A percentile compares a stretch with the other conserved stretches of the same genome.
These are phyloP conservation scores for Hsuehochloa calcarea DNA, from an alignment of 176 grass and related monocot species.

Conservation along the genomic window DNA sequence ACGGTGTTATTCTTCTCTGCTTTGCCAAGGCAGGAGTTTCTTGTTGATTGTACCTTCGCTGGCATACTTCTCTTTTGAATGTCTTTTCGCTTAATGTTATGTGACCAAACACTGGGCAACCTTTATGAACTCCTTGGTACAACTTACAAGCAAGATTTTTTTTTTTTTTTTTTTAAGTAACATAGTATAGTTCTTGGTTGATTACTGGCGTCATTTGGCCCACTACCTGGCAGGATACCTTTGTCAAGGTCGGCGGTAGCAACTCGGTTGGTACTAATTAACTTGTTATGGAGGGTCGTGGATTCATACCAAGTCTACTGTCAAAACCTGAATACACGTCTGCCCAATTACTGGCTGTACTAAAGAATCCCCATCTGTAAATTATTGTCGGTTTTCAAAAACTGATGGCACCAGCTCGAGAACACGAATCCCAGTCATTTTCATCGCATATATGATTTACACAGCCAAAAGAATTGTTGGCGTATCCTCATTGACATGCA, in stretches of 20 bases:
- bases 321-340: background rate
- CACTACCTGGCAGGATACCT: background rate
- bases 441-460: background rate
- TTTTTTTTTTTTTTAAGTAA: background rate
- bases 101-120: background rate
- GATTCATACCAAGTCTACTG: background rate
- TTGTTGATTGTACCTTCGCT: background rate
- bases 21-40: background rate
- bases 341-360: too few relatives aligned
- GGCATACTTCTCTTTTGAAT: background rate
- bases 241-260: background rate
- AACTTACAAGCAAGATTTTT: background rate
- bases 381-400: background rate
- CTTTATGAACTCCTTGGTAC: background rate
- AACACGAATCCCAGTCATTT: background rate
- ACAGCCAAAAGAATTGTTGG: background rate
- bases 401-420: background rate
- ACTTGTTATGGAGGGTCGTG: too few relatives aligned
- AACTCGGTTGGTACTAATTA: background rate
- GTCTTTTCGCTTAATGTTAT: background rate
- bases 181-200: background rate
- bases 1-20: background rate
- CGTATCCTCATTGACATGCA: background rate
- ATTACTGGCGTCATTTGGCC: background rate
- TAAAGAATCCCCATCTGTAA: background rate